Conservation (phyloP, 306 rosid species). For the Potentilla sterilis region DNA sequence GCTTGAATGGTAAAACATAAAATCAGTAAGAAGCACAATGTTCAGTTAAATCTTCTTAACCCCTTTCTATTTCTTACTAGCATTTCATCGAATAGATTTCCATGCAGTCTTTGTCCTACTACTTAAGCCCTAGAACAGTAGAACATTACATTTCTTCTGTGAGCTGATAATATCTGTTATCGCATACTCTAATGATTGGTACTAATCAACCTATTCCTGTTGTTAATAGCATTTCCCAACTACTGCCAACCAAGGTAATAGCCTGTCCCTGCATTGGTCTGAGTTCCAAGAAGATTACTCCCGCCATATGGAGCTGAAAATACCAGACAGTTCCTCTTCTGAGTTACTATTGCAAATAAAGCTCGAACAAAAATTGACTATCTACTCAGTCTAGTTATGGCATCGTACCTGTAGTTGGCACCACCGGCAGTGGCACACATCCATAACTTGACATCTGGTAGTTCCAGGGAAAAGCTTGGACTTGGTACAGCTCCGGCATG, state of each 20-base stretch:
- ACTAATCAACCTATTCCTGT: background rate
- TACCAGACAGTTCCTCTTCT: background rate
- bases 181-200: background rate
- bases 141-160: background rate
- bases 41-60: background rate
- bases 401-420: conserved; percentile 26
- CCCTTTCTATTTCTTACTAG: background rate
- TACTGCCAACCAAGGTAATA: conserved; percentile 8
- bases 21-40: background rate
- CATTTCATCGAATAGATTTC: background rate
- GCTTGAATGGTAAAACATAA: background rate
- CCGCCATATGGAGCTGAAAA: conserved; percentile 3
- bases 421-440: conserved; percentile 3
- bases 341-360: background rate
- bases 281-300: background rate
- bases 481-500: conserved; percentile 11
- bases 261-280: conserved; percentile 11
- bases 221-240: background rate
- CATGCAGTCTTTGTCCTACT: background rate
- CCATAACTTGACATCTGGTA: conserved; percentile 22
- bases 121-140: background rate
- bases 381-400: background rate
- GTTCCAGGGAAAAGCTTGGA: conserved; percentile 15
- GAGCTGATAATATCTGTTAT: background rate
- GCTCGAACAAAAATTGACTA: background rate